Evolutionary conservation across 805 yeast species (phyloP), one percentile per base, ranked within the genome.

Genomic region (Debaryomyces maramus): DNA sequence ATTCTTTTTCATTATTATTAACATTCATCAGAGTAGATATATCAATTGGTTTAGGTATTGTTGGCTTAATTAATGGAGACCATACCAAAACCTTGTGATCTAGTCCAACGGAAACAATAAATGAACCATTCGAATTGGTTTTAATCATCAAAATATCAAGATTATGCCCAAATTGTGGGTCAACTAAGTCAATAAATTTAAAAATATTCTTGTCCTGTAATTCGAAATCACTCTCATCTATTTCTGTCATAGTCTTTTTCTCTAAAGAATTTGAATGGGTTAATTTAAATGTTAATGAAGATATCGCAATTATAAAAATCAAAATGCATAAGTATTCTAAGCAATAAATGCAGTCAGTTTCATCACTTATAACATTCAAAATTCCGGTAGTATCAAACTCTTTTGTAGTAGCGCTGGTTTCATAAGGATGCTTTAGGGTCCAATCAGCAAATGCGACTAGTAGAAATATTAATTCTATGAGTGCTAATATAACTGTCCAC

Each of bases 31-130:
- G 29, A 71, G 85, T 56, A 0, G 64, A 40, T 6, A 65, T 51
- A 27, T 59, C 51, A 1, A 59, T 50, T 1, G 69, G 67, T 5
- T 17, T 21, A 0, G 47, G 44, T 3, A 32, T 33, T 6, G 38
- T 29, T 14, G 44, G 34, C 15, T 55, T 59, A 1, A 69, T 60
- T 39, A 81, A 55, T 3, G 89, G 89, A 0, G 86, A 82, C 95
- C 95, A 87, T 8, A 86, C 77, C 22, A 79, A 58, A 3, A 87
- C 72, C 43, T 73, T 77, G 49, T 84, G 89, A 51, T 87, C 95
- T 53, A 88, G 64, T 3, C 90, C 91, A 19, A 84, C 74, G 1
- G 85, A 73, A 0, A 86, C 80, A 17, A 85, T 70, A 50, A 85
- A 82, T 3, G 88, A 80, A 38, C 79, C 72, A 10, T 76, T 65